Base-by-base conservation (phyloP, 202 grass and related monocot species). In the Schoenoplectus tabernaemontani region DNA sequence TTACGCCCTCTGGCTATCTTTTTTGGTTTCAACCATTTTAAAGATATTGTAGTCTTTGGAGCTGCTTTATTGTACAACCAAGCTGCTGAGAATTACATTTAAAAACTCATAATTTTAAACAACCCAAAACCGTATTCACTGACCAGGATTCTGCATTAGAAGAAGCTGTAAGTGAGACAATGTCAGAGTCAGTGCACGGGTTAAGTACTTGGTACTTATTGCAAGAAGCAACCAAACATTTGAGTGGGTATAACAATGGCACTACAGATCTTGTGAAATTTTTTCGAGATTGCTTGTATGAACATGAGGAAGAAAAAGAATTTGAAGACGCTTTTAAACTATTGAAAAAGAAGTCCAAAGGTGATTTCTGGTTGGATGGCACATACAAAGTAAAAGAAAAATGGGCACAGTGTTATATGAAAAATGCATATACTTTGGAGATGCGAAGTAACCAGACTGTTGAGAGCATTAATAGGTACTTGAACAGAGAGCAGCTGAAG, bases 101-200 rank as follows among this genome's bases (percentile, higher is more conserved):
- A 67, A 84, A 78, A 82, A 66, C 78, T 69, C 86, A 88, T 61
- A 71, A 38, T 46, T 65, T 9, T 2, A 19, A 78, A 24, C 72
- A 81, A 58, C 86, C 86, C 32, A 83, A 81, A 82, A 88, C 81
- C 72, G 67, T 88, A 36, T 88, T 77, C 57, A 82, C 82, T 13
- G 61, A 88, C 76, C 77, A 88, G 11, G 66, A 82, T 57, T n/a
- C 60, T 11, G 54, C 69, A 73, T 57, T 80, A 37, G 63, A 12
- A 30, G 42, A 80, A 59, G 83, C 62, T 42, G 54, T 74, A 54
- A 57, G 7, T 30, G 64, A 26, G 17, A 70, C 65, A 8, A 57
- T 85, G 36, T 37, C 75, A 32, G 53, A 85, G 44, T 43, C 48
- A 0, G 76, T 44, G 43, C 83, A 85, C 9, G 83, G 83, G 36